Conservation (phyloP, 2,329 filamentous ascomycete genomes). For the Fonsecaea erecta region DNA sequence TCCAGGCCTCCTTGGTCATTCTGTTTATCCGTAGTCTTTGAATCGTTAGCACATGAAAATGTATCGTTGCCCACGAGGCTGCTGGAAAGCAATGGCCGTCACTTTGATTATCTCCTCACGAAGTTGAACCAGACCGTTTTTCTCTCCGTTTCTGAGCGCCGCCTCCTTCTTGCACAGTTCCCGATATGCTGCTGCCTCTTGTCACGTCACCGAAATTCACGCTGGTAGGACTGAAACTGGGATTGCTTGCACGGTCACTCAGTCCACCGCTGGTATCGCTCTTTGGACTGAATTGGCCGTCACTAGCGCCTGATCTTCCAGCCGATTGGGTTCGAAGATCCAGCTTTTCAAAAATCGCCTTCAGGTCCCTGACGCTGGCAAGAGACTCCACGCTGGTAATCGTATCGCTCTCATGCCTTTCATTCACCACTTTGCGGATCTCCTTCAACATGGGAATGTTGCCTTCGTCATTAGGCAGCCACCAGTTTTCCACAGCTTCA, state of each 20-base stretch:
- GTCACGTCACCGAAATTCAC: conserved; percentile 13
- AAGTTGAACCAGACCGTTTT: neutral
- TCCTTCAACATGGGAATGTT: conserved; percentile 74
- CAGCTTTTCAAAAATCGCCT: conserved; percentile 71
- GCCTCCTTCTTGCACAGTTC: neutral
- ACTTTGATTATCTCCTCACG: neutral
- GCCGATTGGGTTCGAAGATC: conserved; percentile 54
- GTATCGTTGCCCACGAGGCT: neutral
- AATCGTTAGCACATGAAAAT: neutral
- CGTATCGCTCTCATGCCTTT: conserved; percentile 60
- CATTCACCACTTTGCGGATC: conserved; percentile 80
- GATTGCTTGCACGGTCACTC: conserved; percentile 29
- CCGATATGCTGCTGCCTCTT: neutral
- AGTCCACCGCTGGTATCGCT: conserved; percentile 23
- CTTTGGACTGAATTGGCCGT: conserved; percentile 19
- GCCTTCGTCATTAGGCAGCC: conserved; percentile 82
- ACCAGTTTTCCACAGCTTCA: conserved; percentile 76
- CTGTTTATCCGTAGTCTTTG: neutral
- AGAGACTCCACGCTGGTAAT: conserved; percentile 33
- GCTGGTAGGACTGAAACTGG: conserved; percentile 30
- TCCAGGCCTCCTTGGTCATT: neutral
- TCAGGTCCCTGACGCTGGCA: conserved; percentile 71
- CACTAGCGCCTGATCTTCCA: neutral
- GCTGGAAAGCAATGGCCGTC: neutral
- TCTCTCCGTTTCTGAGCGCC: neutral